Evolutionary conservation across 495 filamentous ascomycete species (phyloP).

Genomic region (Elasticomyces elasticus): DNA sequence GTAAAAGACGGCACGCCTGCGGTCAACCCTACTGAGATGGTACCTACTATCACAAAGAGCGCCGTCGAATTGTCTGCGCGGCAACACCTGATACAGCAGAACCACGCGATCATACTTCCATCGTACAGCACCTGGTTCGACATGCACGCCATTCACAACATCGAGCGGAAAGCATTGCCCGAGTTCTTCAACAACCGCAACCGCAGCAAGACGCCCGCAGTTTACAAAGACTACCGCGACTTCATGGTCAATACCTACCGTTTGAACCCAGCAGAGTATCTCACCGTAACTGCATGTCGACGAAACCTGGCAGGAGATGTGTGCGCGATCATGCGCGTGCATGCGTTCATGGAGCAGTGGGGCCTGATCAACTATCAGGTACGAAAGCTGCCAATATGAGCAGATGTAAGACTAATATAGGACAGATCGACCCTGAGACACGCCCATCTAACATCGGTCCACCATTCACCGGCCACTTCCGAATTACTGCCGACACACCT

Average conservation of each 20-base stretch:
- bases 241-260: conserved; percentile 99
- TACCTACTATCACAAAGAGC: conserved; percentile 50
- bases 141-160: conserved; percentile 78
- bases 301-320: conserved; percentile 95
- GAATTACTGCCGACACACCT: conserved; percentile 85
- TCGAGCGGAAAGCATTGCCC: conserved; percentile 83
- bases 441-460: conserved; percentile 92
- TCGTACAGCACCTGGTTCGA: conserved; percentile 98
- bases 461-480: conserved; percentile 95
- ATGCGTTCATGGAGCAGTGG: conserved; percentile 98
- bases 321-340: conserved; percentile 96
- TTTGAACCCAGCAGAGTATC: conserved; percentile 86
- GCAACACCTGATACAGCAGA: conserved; percentile 82
- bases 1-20: conserved; percentile 25
- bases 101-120: conserved; percentile 86
- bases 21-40: conserved; percentile 28
- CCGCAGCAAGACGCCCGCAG: conserved; percentile 92
- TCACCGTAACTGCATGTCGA: conserved; percentile 94
- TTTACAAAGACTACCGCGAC: conserved; percentile 97
- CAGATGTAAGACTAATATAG: conserved; percentile 10
- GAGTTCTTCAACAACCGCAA: conserved; percentile 98
- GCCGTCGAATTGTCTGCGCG: conserved; percentile 74
- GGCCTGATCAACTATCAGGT: conserved; percentile 98
- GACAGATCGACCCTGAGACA: conserved; percentile 85
- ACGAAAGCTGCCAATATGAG: conserved; percentile 19